Evolutionary conservation across 306 rosid species (phyloP).

Genomic region (Casuarina equisetifolia): DNA sequence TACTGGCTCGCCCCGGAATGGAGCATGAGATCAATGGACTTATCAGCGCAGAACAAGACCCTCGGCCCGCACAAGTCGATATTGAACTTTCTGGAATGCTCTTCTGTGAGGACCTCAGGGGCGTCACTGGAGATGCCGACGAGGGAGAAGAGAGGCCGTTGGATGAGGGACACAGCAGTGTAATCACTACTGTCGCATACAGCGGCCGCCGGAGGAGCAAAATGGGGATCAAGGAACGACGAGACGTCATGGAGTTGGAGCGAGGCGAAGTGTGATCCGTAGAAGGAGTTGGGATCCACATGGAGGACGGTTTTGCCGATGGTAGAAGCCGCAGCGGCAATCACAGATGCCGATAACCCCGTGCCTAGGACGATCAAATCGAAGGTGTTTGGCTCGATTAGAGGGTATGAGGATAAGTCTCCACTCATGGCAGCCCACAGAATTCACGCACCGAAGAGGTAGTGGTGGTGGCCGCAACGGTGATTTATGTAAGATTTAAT

Average conservation of each 20-base stretch:
- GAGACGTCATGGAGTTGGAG: constrained; percentile 58
- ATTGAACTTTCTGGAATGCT: constrained; percentile 59
- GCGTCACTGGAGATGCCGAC: constrained; percentile 38
- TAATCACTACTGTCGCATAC: constrained; percentile 29
- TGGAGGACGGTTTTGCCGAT: constrained; percentile 75
- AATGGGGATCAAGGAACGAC: constrained; percentile 50
- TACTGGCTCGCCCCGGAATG: constrained; percentile 63
- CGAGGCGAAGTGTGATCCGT: constrained; percentile 72
- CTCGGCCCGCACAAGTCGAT: constrained; percentile 79
- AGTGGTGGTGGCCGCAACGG: too few relatives aligned
- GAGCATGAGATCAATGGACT: constrained; percentile 53
- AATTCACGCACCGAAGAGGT: constrained; percentile 4
- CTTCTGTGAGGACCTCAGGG: constrained; percentile 35
- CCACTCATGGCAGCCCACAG: constrained; percentile 54
- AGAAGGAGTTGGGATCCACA: constrained; percentile 71
- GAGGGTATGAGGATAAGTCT: constrained; percentile 41
- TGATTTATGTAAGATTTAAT: too few relatives aligned
- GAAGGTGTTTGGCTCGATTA: constrained; percentile 67
- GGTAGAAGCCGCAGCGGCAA: constrained; percentile 76
- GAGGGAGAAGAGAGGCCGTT: constrained; percentile 39
- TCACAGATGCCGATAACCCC: constrained; percentile 58
- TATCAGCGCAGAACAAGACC: constrained; percentile 62
- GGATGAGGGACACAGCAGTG: constrained; percentile 36
- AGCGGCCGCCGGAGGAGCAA: constrained; percentile 21
- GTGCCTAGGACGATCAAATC: constrained; percentile 83